Evolutionary conservation across 139 green algal genomes (phyloP), one percentile per base, ranked within the genome.

Genomic region (Chlorella sp.): DNA sequence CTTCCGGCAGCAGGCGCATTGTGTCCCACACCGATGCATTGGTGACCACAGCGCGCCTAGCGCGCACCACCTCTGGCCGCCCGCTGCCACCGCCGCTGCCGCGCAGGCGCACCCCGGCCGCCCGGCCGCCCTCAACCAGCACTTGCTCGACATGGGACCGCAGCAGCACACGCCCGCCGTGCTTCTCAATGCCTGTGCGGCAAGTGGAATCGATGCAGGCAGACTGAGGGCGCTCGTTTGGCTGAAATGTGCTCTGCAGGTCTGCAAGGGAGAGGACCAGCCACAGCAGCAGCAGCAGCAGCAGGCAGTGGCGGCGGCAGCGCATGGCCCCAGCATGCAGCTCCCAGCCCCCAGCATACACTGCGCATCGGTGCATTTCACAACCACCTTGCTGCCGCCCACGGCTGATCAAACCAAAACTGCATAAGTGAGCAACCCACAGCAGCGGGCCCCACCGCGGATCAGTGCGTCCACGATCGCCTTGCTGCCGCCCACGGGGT

Each of bases 11-110:
- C 73, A 99, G 90, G 20, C 80, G 80, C n/a, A 95, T 70, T 0
- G 95, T 98, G 90, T 99, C 95, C 96, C 96, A 98, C 32, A 97
- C 88, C 15, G 86, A 94, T 3, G 96, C 96, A 76, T 99, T 99
- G 87, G 81, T 92, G 18, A 99, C 86, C 38, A 99, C 96, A 0
- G 92, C 94, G 39, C 91, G 93, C 2, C 71, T 71, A 0, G 95
- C 94, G 0, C 36, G 57, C 41, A 90, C 56, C 6, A 82, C 60
- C 36, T n/a, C 76, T 11, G 76, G 17, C 25, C 76, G 30, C 13
- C 15, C 15, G 25, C 57, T 38, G 11, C 32, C 47, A 26, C 18
- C 25, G 28, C 39, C 11, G 41, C 62, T 56, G n/a, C 62, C 28
- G 39, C 75, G 83, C 74, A 84, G 74, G 30, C 74, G 74, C 83